Conservation (phyloP, 495 filamentous ascomycete species). For the Podospora anserina region DNA sequence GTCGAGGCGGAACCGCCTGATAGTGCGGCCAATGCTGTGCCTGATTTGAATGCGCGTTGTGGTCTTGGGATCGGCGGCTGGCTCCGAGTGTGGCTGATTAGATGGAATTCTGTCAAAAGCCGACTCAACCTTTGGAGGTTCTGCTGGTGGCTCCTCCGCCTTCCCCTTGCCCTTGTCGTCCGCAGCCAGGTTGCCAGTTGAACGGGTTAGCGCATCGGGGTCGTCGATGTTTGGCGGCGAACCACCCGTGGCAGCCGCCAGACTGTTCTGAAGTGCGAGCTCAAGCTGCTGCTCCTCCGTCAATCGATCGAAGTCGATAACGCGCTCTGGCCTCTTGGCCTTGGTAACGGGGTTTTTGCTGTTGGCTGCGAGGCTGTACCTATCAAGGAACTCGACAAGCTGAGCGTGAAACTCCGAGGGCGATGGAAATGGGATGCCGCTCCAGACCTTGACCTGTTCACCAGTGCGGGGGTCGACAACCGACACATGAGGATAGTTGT, state of each 20-base stretch:
- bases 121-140: slow-evolving; percentile 33
- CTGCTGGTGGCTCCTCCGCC: slow-evolving; percentile 27
- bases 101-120: slow-evolving; percentile 66
- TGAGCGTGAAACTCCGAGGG: slow-evolving; percentile 82
- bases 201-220: slow-evolving; percentile 79
- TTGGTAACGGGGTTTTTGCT: slow-evolving; percentile 90
- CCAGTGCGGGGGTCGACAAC: slow-evolving; percentile 95
- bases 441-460: slow-evolving; percentile 96
- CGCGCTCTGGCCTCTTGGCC: slow-evolving; percentile 65
- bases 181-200: slow-evolving; percentile 40
- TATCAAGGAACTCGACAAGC: slow-evolving; percentile 90
- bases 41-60: slow-evolving; percentile 90
- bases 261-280: slow-evolving; percentile 84
- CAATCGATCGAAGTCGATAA: slow-evolving; percentile 77
- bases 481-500: slow-evolving; percentile 84
- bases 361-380: slow-evolving; percentile 82
- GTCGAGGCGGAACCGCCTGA: slow-evolving; percentile 75
- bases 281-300: slow-evolving; percentile 96
- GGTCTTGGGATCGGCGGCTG: slow-evolving; percentile 60
- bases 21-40: slow-evolving; percentile 73
- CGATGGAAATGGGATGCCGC: slow-evolving; percentile 71
- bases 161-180: slow-evolving; percentile 64
- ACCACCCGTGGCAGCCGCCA: slow-evolving; percentile 41
- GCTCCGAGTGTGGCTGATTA: slow-evolving; percentile 72
- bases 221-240: slow-evolving; percentile 50